A percentile compares a stretch with the other conserved stretches of the same genome.
Evolutionary conservation across 495 filamentous ascomycete genomes (phyloP).

Genomic region (Pyrenopolyporus hunteri): DNA sequence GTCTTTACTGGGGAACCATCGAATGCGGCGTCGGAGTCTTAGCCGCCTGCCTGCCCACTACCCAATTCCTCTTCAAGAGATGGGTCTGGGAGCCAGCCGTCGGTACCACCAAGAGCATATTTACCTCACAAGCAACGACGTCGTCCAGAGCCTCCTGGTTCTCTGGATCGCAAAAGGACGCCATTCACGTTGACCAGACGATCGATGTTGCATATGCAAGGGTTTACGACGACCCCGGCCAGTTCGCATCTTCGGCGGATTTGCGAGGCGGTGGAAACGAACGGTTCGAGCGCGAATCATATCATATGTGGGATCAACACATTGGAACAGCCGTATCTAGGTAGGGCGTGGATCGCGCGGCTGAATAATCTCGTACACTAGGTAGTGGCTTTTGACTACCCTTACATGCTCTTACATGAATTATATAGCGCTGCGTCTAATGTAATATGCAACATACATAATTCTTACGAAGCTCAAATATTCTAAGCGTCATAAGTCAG

Average conservation of each 20-base stretch:
- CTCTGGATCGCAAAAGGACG: not conserved
- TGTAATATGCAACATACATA: no score
- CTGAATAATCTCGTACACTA: no score
- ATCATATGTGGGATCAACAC: slow-evolving; percentile 2
- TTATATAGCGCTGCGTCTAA: no score
- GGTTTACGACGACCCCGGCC: slow-evolving; percentile 1
- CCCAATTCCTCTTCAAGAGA: slow-evolving; percentile 26
- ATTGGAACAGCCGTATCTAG: not conserved
- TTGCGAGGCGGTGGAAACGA: not conserved
- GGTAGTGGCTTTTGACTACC: no score
- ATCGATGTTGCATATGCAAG: slow-evolving; percentile 10
- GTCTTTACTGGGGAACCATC: slow-evolving; percentile 37
- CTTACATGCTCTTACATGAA: no score
- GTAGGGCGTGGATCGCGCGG: no score
- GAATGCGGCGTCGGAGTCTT: slow-evolving; percentile 36
- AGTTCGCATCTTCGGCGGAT: not conserved
- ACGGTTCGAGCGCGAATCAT: not conserved
- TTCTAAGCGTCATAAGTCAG: no score
- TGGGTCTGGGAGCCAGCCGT: slow-evolving; percentile 16
- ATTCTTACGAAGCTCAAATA: no score
- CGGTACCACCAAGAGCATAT: slow-evolving; percentile 13
- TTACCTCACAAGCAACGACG: slow-evolving; percentile 8
- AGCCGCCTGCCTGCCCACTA: slow-evolving; percentile 34
- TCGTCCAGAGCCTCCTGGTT: not conserved
- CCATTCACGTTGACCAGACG: slow-evolving; percentile 7